Percentiles rank a stretch among this genome's conserved stretches.
These are phyloP conservation scores for Lipomyces yamadae DNA, from an alignment of 805 yeast genomes.

Conservation along the genomic window DNA sequence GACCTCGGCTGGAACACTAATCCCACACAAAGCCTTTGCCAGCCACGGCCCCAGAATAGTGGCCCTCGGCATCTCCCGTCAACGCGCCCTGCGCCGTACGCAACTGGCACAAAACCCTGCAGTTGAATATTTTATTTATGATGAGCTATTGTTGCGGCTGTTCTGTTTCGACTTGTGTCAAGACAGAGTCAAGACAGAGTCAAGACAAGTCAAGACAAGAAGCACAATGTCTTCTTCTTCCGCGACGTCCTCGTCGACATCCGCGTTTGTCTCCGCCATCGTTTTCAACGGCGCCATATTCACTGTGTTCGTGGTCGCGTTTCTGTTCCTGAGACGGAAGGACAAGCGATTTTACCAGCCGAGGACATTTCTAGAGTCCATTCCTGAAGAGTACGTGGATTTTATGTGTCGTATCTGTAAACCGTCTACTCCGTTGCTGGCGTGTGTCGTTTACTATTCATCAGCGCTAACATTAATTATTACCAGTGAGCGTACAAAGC, in stretches of 20 bases:
- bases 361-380: slow-evolving; percentile 67
- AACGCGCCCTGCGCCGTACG: no score
- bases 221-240: slow-evolving; percentile 12
- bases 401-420: no score
- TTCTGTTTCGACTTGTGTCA: no score
- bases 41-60: no score
- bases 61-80: no score
- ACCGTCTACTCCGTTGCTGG: no score
- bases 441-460: not conserved
- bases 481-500: slow-evolving; percentile 58
- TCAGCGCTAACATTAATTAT: not conserved
- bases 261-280: slow-evolving; percentile 73
- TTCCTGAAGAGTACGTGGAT: slow-evolving; percentile 43
- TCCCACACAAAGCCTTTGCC: no score
- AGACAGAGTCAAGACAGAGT: no score
- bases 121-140: no score
- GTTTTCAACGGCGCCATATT: slow-evolving; percentile 70
- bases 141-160: no score
- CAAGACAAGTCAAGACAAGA: not conserved
- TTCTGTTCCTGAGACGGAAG: slow-evolving; percentile 67
- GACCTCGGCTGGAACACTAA: no score
- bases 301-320: slow-evolving; percentile 62
- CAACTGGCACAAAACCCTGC: no score
- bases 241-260: slow-evolving; percentile 58
- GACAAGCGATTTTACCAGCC: slow-evolving; percentile 83